Base-by-base conservation (phyloP, 108 stramenopile species). In the Skeletonema potamos region DNA sequence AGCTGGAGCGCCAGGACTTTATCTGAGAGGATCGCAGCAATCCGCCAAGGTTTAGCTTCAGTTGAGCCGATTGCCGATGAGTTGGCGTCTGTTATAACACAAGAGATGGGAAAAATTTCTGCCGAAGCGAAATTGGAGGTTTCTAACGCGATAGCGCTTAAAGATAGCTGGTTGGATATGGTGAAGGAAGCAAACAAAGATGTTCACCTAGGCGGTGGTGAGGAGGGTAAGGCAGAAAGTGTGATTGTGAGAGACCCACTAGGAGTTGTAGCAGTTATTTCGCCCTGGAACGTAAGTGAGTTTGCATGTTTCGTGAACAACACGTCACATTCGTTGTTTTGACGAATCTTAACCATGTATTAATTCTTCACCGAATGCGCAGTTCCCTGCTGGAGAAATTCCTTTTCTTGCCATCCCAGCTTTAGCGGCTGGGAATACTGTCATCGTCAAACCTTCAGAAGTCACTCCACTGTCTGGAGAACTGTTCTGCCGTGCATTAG, bases 401-500 rank as follows among this genome's bases (percentile, higher is more conserved):
- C 64, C 94, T 32, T 69, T 96, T 6, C 74, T 96, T 66, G 88
- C 89, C n/a, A 27, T 94, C 26, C 97, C 97, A 11, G 96, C 96
- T 0, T 72, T 98, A 36, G 94, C 89, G 11, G 92, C 95, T 1
- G 97, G 97, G 4, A 95, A 94, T 82, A 83, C 91, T 10, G 87
- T 87, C 2, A 87, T 98, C 6, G 79, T 96, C 22, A 98, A 98
- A 73, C 97, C 97, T 8, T 89, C 88, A 32, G 96, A 94, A 72
- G 44, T 89, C 34, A 92, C 95, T 51, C 97, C 97, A 1, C 68
- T 95, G 30, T 64, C 81, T 4, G 79, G 79, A 22, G 67, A 84
- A 1, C 27, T 77, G 24, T 37, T 87, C 39, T 84, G 75, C 17
- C 39, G 74, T 20, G 70, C 79, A 4, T 29, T 91, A 33, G 76